Evolutionary conservation across 345 rosid genomes (phyloP).

Genomic region (Dimocarpus longan): DNA sequence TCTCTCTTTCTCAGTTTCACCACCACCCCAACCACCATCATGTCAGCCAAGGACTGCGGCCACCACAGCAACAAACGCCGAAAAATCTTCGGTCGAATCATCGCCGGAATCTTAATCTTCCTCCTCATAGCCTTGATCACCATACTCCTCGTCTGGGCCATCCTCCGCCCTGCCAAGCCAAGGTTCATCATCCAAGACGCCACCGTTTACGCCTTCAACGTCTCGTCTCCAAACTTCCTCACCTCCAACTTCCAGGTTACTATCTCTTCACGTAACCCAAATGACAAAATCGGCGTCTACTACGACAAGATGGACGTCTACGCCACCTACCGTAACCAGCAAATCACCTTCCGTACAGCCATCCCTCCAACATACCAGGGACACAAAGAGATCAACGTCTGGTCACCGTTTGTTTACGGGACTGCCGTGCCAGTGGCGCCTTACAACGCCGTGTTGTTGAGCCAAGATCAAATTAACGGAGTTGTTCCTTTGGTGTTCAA

Average conservation of each 20-base stretch:
- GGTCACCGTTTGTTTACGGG: conserved; percentile 85
- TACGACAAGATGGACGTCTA: conserved; percentile 76
- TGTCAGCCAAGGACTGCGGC: conserved; percentile 55
- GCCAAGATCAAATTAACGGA: conserved; percentile 59
- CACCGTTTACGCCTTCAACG: conserved; percentile 86
- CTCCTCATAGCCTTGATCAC: conserved; percentile 51
- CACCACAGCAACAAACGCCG: conserved; percentile 39
- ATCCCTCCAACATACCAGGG: conserved; percentile 62
- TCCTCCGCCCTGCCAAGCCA: conserved; percentile 87
- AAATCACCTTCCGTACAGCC: conserved; percentile 62
- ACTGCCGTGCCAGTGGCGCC: conserved; percentile 77
- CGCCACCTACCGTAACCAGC: conserved; percentile 74
- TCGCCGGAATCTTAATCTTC: conserved; percentile 53
- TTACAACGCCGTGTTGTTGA: conserved; percentile 49
- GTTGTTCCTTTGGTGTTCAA: conserved; percentile 48
- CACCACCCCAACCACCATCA: conserved; percentile 15
- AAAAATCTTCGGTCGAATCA: conserved; percentile 34
- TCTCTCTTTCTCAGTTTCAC: not conserved
- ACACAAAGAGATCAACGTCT: conserved; percentile 58
- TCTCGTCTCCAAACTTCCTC: conserved; percentile 65
- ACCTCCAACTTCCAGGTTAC: conserved; percentile 83
- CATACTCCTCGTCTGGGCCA: conserved; percentile 79
- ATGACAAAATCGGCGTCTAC: conserved; percentile 78
- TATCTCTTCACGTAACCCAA: conserved; percentile 76
- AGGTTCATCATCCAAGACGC: conserved; percentile 84